Evolutionary conservation across 2,329 filamentous ascomycete genomes (phyloP).

Genomic region (Calonectria montana): DNA sequence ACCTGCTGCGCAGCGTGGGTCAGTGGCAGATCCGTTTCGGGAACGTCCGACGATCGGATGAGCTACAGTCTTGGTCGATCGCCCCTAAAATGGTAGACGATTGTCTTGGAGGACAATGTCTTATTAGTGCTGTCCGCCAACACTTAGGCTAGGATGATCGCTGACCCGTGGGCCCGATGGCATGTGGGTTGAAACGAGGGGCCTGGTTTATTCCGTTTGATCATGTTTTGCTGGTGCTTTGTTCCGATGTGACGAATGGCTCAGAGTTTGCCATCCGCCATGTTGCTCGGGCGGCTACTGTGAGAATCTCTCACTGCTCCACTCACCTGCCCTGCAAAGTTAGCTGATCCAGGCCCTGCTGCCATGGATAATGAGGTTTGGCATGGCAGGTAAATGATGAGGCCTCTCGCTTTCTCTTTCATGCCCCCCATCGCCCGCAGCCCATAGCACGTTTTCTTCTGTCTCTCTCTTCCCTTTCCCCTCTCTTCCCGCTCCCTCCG

Average conservation of each 20-base stretch:
- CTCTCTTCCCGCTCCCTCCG: neutral
- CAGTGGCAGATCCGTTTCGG: slow-evolving; percentile 18
- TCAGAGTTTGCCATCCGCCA: neutral
- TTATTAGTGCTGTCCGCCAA: neutral
- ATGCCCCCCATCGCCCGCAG: neutral
- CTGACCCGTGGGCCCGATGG: neutral
- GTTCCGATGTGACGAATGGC: neutral
- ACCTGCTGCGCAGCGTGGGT: neutral
- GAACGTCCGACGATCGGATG: slow-evolving; percentile 22
- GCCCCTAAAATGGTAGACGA: neutral
- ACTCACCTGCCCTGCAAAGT: neutral
- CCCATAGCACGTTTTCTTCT: neutral
- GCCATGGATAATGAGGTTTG: neutral
- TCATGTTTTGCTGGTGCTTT: neutral
- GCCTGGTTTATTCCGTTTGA: neutral
- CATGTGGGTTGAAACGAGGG: neutral
- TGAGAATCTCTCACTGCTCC: neutral
- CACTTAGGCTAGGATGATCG: neutral
- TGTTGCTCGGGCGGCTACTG: neutral
- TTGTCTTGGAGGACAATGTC: neutral
- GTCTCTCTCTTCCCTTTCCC: neutral
- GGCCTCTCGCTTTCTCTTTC: neutral
- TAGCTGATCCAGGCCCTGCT: neutral
- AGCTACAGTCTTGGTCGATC: slow-evolving; percentile 1
- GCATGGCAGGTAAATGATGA: neutral